Percentiles rank a stretch among this genome's conserved stretches.
Conservation (phyloP, 257 asterid genomes). For the Capsicum chinense region DNA sequence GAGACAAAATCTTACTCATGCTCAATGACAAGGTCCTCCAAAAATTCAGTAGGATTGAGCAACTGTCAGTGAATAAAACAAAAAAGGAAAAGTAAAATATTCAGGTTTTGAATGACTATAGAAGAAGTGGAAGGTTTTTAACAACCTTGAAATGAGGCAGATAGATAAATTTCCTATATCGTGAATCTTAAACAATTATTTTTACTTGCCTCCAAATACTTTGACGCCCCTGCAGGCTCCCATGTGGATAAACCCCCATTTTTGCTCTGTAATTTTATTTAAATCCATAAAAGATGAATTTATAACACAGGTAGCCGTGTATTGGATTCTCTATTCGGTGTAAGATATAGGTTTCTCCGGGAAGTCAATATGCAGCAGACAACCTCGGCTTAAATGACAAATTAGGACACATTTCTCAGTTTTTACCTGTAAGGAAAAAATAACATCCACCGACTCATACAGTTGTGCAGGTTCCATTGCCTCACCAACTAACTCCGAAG, state of each 20-base stretch:
- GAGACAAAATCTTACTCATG: constrained; percentile 61
- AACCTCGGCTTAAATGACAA: background rate
- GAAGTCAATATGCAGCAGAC: background rate
- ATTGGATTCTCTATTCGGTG: background rate
- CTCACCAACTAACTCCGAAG: constrained; percentile 70
- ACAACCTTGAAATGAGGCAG: background rate
- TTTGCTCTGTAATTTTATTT: constrained; percentile 61
- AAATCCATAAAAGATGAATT: constrained; percentile 11
- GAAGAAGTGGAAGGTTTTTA: background rate
- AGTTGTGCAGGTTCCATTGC: constrained; percentile 63
- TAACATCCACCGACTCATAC: constrained; percentile 72
- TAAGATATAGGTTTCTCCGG: background rate
- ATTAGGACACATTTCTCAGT: background rate
- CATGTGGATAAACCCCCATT: constrained; percentile 91
- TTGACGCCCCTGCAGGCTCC: constrained; percentile 92
- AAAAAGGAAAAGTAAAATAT: background rate
- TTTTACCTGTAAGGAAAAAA: constrained; percentile 74
- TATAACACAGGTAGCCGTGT: background rate
- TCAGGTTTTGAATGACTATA: background rate
- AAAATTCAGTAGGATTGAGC: constrained; percentile 78
- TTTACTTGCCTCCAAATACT: constrained; percentile 71
- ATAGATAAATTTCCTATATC: background rate
- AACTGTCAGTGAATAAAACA: constrained; percentile 40
- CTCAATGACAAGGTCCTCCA: constrained; percentile 65
- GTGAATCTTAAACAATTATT: background rate